Evolutionary conservation across 1,284 basidiomycete genomes (phyloP), one percentile per base, ranked within the genome.

Genomic region (Irpex sp.): DNA sequence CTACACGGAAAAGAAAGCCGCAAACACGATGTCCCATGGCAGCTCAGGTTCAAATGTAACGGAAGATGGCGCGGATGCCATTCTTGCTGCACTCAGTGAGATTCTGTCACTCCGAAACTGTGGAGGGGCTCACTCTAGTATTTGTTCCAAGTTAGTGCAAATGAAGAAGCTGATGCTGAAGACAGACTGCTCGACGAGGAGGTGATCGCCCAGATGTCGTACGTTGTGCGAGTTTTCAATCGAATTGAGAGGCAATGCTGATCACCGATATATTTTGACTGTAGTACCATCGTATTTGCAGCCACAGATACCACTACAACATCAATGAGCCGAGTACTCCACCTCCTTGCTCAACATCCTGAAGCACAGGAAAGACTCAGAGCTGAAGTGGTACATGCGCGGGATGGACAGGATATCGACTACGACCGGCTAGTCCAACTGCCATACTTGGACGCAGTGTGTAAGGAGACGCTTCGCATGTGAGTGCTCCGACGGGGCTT

Each of bases 111-210:
- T 62, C 33, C 15, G 4, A 56, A 15, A 3, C 15, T n/a, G 7
- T n/a, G 36, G 9, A 7, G 17, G 2, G 7, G 13, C 13, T 56
- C 11, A 6, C 39, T 11, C 19, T 15, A 3, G 21, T 26, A n/a
- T 11, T 8, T 26, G 6, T 21, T 13, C 43, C 15, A 33, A 76
- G 75, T 77, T 61, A 66, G 64, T 39, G 72, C 68, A 19, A 77
- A 75, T 64, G 66, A 67, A 61, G 35, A 60, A n/a, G 71, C 70
- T 0, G 62, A 68, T 6, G 70, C 65, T 13, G 68, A 69, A 31
- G 75, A 77, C 36, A 68, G 68, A 55, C 56, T 66, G 13, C 43
- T 36, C 8, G 64, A 66, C 37, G 65, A 65, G n/a, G 58, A 62
- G 15, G 49, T 66, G 13, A 56, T 63, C 6, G 36, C 54, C 13